Conservation (phyloP, 805 yeast species). For the Lipomyces oligophaga region DNA sequence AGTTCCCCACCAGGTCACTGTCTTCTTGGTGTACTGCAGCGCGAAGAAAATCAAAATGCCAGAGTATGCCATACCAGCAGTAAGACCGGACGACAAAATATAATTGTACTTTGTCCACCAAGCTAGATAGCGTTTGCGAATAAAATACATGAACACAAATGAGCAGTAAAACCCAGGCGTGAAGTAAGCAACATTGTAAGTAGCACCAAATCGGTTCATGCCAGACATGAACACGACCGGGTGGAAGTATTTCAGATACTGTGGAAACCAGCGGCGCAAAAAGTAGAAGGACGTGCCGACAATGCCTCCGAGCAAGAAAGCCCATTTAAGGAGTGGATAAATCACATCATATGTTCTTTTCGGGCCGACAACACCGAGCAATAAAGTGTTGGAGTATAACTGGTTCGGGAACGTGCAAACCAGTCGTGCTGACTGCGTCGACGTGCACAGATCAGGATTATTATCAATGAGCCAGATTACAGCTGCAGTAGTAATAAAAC, state of each 20-base stretch:
- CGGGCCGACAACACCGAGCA: conserved; percentile 34
- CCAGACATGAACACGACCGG: conserved; percentile 30
- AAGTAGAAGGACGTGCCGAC: conserved; percentile 20
- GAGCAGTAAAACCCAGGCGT: conserved; percentile 46
- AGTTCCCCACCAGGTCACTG: conserved; percentile 59
- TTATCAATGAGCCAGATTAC: conserved; percentile 44
- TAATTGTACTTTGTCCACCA: conserved; percentile 80
- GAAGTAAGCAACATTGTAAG: conserved; percentile 33
- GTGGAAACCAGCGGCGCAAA: conserved; percentile 9
- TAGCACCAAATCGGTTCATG: conserved; percentile 18
- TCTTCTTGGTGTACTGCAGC: conserved; percentile 41
- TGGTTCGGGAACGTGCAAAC: conserved; percentile 32
- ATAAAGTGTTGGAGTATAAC: conserved; percentile 29
- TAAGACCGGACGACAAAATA: conserved; percentile 60
- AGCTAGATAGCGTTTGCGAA: conserved; percentile 51
- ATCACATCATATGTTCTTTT: conserved; percentile 27
- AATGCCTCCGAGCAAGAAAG: conserved; percentile 29
- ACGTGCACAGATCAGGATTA: conserved; percentile 29
- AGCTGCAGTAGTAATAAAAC: conserved; percentile 50
- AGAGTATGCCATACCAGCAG: conserved; percentile 62
- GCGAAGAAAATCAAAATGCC: conserved; percentile 56
- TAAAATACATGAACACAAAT: conserved; percentile 52
- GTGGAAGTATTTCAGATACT: conserved; percentile 19
- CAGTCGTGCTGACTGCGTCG: conserved; percentile 27
- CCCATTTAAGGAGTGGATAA: conserved; percentile 27